phyloP scores from a whole-genome alignment of 257 asterid species.

The Capsicum baccatum region DNA sequence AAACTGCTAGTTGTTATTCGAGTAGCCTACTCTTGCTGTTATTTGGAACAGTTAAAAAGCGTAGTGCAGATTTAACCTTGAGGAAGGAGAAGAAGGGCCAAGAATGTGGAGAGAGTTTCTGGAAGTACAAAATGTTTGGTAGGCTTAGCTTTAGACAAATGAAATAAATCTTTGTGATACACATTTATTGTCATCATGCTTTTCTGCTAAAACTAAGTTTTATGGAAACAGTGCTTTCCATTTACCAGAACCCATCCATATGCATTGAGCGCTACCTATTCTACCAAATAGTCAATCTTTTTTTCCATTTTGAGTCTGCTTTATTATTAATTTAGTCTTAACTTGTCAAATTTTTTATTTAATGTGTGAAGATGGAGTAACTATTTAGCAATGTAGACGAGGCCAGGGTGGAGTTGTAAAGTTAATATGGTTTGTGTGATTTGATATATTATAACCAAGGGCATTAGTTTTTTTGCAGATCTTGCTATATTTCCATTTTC shows the following conservation, averaged over 20 bases:
- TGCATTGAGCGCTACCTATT: neutral
- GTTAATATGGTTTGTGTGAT: neutral
- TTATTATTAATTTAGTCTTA: constrained; percentile 2
- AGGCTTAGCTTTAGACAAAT: constrained; percentile 2
- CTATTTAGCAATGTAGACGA: constrained; percentile 4
- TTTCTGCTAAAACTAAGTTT: neutral
- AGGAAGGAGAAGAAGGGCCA: constrained; percentile 13
- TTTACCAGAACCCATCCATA: neutral
- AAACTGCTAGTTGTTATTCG: neutral
- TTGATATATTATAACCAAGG: neutral
- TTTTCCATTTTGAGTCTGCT: constrained; percentile 11
- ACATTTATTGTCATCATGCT: constrained; percentile 11
- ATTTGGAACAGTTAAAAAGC: constrained; percentile 11
- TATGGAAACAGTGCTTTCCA: neutral
- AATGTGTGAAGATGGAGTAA: neutral
- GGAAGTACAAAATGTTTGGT: constrained; percentile 25
- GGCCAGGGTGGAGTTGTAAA: neutral
- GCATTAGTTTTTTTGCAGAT: constrained; percentile 1
- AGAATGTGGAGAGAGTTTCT: constrained; percentile 3
- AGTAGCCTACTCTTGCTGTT: neutral
- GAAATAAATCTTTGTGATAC: constrained; percentile 4
- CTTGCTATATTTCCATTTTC: neutral
- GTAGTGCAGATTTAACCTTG: constrained; percentile 7
- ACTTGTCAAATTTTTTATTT: neutral
- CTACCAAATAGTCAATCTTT: neutral